Evolutionary conservation across 768 basidiomycete genomes (phyloP), one percentile per base, ranked within the genome.

Genomic region (Boletus sensibilis): DNA sequence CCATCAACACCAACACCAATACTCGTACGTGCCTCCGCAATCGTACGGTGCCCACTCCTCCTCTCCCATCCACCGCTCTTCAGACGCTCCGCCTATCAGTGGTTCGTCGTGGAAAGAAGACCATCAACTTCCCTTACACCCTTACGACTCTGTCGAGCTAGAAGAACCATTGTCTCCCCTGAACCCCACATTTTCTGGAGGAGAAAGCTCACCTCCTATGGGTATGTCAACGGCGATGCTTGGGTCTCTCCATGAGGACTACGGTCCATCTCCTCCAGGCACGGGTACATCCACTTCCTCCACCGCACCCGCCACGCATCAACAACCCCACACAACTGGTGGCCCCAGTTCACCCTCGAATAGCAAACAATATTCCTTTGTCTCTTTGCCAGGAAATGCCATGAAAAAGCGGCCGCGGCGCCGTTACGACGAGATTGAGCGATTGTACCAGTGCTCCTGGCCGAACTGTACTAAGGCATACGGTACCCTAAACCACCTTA

Each of bases 401-500:
- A 82, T 92, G 55, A 88, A 85, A 71, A 92, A 92, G 73, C 84
- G 90, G 45, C 90, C 90, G n/a, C 80, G 90, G 12, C 79, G 90
- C 62, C 81, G 90, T 42, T 92, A 91, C 72, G 95, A 98, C 71
- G 95, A 98, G 80, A 97, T 98, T 62, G 94, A 97, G 74, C 85
- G 95, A 27, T 74, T 96, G 50, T 98, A 98, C 69, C 82, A 83
- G 53, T 98, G 95, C 77, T 87, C 87, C 48, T 92, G 85, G 82
- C 82, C 81, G 5, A 79, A 84, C 42, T 87, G 85, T 61, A 79
- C 84, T 53, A 96, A 96, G 75, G 81, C 90, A 27, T 97, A 96
- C 66, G 94, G 94, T 31, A 97, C 94, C 5, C 79, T 98, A 47
- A 98, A 99, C 70, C 96, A 99, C 73, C 80, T 99, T 58, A 99